Percentiles rank a stretch among this genome's conserved stretches.
These are phyloP conservation scores for Ganoderma multipileum DNA, from an alignment of 1,284 basidiomycete genomes.

Conservation along the genomic window DNA sequence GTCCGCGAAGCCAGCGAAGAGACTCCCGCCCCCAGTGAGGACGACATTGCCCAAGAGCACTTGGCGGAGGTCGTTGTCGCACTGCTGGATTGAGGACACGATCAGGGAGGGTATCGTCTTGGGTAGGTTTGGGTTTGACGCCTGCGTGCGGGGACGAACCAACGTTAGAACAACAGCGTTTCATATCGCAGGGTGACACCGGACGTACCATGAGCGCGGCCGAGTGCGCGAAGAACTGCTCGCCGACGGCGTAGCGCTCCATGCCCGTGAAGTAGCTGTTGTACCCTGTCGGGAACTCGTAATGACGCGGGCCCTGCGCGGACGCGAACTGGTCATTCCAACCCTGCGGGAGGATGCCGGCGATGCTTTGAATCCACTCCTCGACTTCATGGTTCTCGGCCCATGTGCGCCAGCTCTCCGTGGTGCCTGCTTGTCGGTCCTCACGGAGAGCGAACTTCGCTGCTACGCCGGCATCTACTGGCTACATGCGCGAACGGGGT, in stretches of 20 bases:
- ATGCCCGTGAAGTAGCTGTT: slow-evolving; percentile 80
- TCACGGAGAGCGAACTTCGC: slow-evolving; percentile 77
- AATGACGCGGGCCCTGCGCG: slow-evolving; percentile 65
- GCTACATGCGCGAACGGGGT: slow-evolving; percentile 46
- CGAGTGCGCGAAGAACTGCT: slow-evolving; percentile 86
- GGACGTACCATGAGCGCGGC: slow-evolving; percentile 74
- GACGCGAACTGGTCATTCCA: slow-evolving; percentile 88
- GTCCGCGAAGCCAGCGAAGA: slow-evolving; percentile 89
- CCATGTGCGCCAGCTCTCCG: slow-evolving; percentile 83
- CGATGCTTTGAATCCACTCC: slow-evolving; percentile 92
- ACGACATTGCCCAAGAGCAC: slow-evolving; percentile 94
- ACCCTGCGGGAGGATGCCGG: slow-evolving; percentile 83
- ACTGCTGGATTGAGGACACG: slow-evolving; percentile 80
- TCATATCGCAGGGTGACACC: slow-evolving; percentile 20
- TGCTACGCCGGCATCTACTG: slow-evolving; percentile 62
- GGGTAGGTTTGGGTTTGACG: slow-evolving; percentile 71
- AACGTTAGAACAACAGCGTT: not conserved
- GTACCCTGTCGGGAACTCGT: slow-evolving; percentile 97
- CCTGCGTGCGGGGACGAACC: slow-evolving; percentile 45
- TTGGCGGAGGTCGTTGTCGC: slow-evolving; percentile 92
- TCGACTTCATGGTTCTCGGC: slow-evolving; percentile 89
- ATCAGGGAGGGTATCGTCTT: slow-evolving; percentile 84
- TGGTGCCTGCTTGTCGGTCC: slow-evolving; percentile 77
- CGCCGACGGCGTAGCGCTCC: slow-evolving; percentile 87
- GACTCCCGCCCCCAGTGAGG: slow-evolving; percentile 89